Evolutionary conservation across 768 basidiomycete genomes (phyloP).

Genomic region (Kwoniella dendrophila): DNA sequence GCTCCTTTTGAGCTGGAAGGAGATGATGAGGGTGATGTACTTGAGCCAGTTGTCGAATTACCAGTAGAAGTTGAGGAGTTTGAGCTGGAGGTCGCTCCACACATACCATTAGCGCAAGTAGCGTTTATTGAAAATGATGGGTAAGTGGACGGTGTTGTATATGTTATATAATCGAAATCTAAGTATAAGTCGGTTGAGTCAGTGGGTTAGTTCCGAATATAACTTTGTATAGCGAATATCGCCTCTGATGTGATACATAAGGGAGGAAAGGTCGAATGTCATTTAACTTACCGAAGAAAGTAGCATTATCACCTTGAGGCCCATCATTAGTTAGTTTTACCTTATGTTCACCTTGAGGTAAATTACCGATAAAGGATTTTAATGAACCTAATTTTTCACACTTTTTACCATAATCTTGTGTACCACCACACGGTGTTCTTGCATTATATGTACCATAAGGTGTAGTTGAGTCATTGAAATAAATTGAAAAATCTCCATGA

Average conservation of each 20-base stretch:
- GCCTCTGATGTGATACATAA: neutral
- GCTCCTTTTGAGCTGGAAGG: neutral
- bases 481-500: constrained; percentile 52
- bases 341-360: constrained; percentile 43
- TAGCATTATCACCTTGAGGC: constrained; percentile 20
- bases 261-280: neutral
- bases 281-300: constrained; percentile 47
- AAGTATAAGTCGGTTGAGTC: no score
- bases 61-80: neutral
- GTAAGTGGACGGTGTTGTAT: constrained; percentile 31
- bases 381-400: constrained; percentile 55
- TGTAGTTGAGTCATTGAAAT: constrained; percentile 37
- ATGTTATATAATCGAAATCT: constrained; percentile 41
- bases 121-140: constrained; percentile 19
- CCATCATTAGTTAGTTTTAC: constrained; percentile 46
- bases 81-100: constrained; percentile 6
- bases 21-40: neutral
- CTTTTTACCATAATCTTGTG: constrained; percentile 30
- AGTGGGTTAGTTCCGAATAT: no score
- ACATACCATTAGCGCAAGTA: constrained; percentile 14
- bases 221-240: no score
- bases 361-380: constrained; percentile 32
- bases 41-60: neutral
- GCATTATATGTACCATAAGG: constrained; percentile 34
- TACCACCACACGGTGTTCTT: constrained; percentile 46